These are phyloP conservation scores for Laguncularia racemosa DNA, from an alignment of 345 rosid species.

Conservation along the genomic window DNA sequence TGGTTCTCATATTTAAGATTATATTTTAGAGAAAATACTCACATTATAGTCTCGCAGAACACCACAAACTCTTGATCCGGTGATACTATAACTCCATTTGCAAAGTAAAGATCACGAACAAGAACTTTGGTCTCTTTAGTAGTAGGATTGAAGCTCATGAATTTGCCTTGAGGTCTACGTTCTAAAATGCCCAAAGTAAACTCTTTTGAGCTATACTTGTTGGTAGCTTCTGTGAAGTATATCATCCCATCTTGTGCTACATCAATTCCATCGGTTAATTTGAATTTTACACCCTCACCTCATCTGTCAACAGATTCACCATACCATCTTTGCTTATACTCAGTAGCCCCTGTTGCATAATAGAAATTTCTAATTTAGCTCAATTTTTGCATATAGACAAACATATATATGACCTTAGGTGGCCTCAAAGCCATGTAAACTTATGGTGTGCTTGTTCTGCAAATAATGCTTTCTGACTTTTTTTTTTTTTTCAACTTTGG, in stretches of 20 bases:
- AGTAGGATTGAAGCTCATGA: slow-evolving; percentile 47
- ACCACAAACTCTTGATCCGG: slow-evolving; percentile 47
- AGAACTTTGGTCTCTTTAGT: slow-evolving; percentile 42
- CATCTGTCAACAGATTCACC: slow-evolving; percentile 42
- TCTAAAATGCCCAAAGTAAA: slow-evolving; percentile 31
- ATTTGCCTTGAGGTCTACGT: slow-evolving; percentile 63
- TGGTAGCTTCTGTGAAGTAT: slow-evolving; percentile 79
- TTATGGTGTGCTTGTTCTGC: too few relatives aligned
- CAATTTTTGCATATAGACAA: too few relatives aligned
- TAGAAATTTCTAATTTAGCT: too few relatives aligned
- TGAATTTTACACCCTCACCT: slow-evolving; percentile 55
- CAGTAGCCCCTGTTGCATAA: slow-evolving; percentile 47
- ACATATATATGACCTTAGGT: too few relatives aligned
- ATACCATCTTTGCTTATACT: slow-evolving; percentile 36
- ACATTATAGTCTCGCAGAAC: slow-evolving; percentile 67
- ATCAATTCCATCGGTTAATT: slow-evolving; percentile 48
- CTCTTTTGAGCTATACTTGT: slow-evolving; percentile 17
- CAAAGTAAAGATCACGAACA: slow-evolving; percentile 44
- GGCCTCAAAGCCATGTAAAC: too few relatives aligned
- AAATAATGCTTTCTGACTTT: too few relatives aligned
- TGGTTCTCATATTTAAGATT: too few relatives aligned
- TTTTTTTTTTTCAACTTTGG: too few relatives aligned
- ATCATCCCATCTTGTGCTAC: slow-evolving; percentile 54
- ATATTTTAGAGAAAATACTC: slow-evolving; percentile 3
- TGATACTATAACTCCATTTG: slow-evolving; percentile 64